Evolutionary conservation across 164 flowering plant genomes (phyloP), one percentile per base, ranked within the genome.

Genomic region (Vitis rupestris): DNA sequence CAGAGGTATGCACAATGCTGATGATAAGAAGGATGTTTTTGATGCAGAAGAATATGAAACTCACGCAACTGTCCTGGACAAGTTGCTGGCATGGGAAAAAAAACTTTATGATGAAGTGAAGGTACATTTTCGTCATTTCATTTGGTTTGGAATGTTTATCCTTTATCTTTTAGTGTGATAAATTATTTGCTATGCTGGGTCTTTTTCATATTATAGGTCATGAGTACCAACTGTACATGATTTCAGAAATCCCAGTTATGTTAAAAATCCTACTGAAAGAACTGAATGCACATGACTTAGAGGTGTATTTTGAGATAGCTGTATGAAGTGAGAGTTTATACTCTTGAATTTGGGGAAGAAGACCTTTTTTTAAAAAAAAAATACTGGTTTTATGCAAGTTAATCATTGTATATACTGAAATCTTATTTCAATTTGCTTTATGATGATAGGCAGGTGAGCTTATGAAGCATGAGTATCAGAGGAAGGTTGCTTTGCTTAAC

Each of bases 41-140:
- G 90, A 88, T 68, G 67, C 79, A 15, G 97, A 88, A 56, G 94
- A 92, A 64, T 66, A 75, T 63, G 98, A 92, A 78, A 89, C 97
- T 49, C 97, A 87, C 81, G 98, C 98, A n/a, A 88, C 92, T 67
- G 84, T 92, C 51, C 73, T 94, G 81, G 98, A 94, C 71, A 94
- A 94, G 83, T 75, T 94, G 82, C 81, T 92, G n/a, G 97, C 97
- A 2, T 94, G 98, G 98, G 98, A 94, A 79, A 94, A 94, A 71
- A 94, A 94, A 78, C 88, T 94, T 0, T 92, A 87, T 74, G 98
- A 94, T 57, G 98, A 94, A 89, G 93, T 92, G 53, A 94, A 94
- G 98, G 98, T 93, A 69, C 37, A 47, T 59, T 30, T 2, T 37
- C 17, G 52, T 58, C n/a, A 9, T 27, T 51, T 29, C 27, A 63